Evolutionary conservation across 176 grass and related monocot species (phyloP).

Genomic region (Dactylis glomerata): DNA sequence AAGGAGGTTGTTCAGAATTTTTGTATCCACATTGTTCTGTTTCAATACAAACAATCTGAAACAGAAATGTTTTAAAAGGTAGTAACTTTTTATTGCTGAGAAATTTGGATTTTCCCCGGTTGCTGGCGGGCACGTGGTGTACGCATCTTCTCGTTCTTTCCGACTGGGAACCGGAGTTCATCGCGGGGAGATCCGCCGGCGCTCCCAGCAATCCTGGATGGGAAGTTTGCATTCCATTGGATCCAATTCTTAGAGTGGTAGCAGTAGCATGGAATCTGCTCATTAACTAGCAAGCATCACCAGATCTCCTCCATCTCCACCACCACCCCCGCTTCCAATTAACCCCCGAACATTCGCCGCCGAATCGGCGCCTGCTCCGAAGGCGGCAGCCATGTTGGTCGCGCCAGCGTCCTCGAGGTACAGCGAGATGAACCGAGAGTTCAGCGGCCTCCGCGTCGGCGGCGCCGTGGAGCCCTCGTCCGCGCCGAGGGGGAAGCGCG

Average conservation of each 20-base stretch:
- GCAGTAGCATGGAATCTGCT: background rate
- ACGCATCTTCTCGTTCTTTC: background rate
- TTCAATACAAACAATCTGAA: background rate
- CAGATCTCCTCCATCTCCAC: background rate
- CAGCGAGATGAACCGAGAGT: background rate
- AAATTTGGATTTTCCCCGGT: background rate
- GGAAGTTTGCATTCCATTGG: too few relatives aligned
- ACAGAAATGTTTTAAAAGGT: background rate
- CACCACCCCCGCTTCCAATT: background rate
- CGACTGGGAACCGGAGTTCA: background rate
- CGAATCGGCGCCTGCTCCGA: background rate
- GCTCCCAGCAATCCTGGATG: background rate
- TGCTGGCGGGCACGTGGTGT: background rate
- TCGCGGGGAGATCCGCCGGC: background rate
- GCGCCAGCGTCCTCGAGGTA: background rate
- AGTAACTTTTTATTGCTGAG: background rate
- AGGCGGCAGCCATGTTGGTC: background rate
- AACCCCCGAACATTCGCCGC: background rate
- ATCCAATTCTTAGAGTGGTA: background rate
- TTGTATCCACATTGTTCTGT: background rate
- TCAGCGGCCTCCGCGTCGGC: background rate
- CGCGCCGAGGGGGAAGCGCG: background rate
- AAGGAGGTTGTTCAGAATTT: background rate
- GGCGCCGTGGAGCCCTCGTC: background rate
- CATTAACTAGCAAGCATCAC: background rate